Conservation (phyloP, 306 rosid genomes). For the Gillenia trifoliata region DNA sequence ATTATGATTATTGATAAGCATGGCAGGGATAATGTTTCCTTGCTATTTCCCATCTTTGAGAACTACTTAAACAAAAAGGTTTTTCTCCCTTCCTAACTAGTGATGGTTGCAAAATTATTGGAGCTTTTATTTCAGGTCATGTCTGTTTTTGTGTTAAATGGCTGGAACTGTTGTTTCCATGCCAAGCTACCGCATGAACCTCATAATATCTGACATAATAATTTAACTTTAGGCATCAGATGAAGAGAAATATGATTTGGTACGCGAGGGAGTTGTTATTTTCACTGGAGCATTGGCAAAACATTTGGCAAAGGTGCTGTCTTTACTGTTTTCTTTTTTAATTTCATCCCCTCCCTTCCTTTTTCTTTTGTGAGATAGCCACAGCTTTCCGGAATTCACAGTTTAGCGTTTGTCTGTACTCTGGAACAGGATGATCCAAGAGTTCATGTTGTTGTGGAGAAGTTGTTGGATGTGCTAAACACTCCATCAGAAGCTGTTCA, state of each 20-base stretch:
- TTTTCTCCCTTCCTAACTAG: constrained; percentile 9
- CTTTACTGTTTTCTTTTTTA: neutral
- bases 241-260: constrained; percentile 92
- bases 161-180: constrained; percentile 4
- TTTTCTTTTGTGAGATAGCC: neutral
- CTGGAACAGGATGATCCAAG: constrained; percentile 82
- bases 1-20: constrained; percentile 91
- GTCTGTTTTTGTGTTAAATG: neutral
- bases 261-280: constrained; percentile 98
- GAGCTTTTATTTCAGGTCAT: neutral
- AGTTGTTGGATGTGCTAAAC: constrained; percentile 86
- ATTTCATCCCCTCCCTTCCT: neutral
- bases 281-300: constrained; percentile 96
- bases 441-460: constrained; percentile 88
- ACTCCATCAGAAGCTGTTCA: constrained; percentile 99
- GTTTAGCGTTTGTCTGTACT: constrained; percentile 6
- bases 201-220: neutral
- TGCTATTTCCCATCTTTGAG: constrained; percentile 93
- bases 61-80: constrained; percentile 92
- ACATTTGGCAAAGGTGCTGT: constrained; percentile 78
- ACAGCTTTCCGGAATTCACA: neutral
- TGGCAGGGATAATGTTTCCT: constrained; percentile 75
- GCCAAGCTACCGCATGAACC: neutral
- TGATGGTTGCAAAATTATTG: neutral
- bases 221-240: constrained; percentile 60